Conservation (phyloP, 2,329 filamentous ascomycete species). For the Sporothrix mexicana region DNA sequence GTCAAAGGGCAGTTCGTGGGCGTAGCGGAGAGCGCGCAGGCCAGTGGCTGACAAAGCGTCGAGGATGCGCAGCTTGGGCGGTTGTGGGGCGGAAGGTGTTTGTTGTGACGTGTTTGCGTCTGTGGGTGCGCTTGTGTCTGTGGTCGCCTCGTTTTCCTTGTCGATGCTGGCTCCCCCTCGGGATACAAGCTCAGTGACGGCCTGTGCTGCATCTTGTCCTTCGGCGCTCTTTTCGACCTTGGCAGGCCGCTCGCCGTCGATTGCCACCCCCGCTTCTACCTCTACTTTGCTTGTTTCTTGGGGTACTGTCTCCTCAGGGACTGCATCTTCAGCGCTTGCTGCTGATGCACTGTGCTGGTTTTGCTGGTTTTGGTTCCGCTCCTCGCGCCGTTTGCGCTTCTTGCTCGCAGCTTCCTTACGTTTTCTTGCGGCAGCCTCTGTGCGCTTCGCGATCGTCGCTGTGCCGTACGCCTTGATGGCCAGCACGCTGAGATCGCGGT, state of each 20-base stretch:
- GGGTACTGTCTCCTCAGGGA: neutral
- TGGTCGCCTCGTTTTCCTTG: neutral
- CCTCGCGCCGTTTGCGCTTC: slow-evolving; percentile 48
- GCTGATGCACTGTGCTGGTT: slow-evolving; percentile 36
- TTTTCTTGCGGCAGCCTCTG: slow-evolving; percentile 54
- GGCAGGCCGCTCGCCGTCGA: slow-evolving; percentile 24
- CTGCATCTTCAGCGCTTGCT: slow-evolving; percentile 41
- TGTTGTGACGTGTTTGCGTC: slow-evolving; percentile 21
- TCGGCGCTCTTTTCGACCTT: slow-evolving; percentile 25
- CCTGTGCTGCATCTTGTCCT: slow-evolving; percentile 27
- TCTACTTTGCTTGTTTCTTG: slow-evolving; percentile 1
- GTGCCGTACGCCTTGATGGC: slow-evolving; percentile 90
- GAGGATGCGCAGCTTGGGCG: slow-evolving; percentile 75
- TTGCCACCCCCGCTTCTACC: slow-evolving; percentile 19
- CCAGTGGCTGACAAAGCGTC: slow-evolving; percentile 95
- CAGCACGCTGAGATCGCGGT: slow-evolving; percentile 90
- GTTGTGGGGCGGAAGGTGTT: slow-evolving; percentile 31
- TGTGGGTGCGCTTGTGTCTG: neutral
- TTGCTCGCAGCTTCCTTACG: slow-evolving; percentile 42
- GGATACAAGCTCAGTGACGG: neutral
- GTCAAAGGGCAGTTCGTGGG: slow-evolving; percentile 84
- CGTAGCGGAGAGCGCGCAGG: slow-evolving; percentile 87
- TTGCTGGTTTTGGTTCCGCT: neutral
- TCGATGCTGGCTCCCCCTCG: slow-evolving; percentile 5
- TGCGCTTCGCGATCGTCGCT: slow-evolving; percentile 57